phyloP scores from a whole-genome alignment of 768 basidiomycete genomes.

The Strobilomyces confusus region DNA sequence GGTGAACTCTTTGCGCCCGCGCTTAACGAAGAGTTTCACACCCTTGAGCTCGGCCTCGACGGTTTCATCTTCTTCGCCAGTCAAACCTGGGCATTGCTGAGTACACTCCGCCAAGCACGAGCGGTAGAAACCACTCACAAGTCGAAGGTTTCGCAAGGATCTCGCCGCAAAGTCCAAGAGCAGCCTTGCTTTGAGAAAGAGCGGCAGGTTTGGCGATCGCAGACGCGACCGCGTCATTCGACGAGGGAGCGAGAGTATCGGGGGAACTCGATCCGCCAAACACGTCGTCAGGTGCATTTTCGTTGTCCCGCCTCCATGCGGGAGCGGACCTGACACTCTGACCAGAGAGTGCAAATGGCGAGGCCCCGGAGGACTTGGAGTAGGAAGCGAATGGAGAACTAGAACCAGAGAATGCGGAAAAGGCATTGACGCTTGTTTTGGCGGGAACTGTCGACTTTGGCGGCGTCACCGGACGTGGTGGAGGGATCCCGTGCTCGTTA shows the following conservation, averaged over 20 bases:
- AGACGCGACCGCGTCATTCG: conserved; percentile 13
- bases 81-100: conserved; percentile 30
- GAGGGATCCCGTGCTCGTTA: conserved; percentile 10
- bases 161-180: background rate
- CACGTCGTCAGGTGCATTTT: conserved; percentile 4
- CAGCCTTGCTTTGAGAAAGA: background rate
- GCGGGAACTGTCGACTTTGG: conserved; percentile 8
- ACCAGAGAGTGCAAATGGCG: conserved; percentile 22
- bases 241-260: conserved; percentile 17
- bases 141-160: conserved; percentile 7
- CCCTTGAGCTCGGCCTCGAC: conserved; percentile 55
- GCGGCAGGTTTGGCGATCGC: background rate
- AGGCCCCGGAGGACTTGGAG: conserved; percentile 20
- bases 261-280: conserved; percentile 4
- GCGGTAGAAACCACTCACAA: conserved; percentile 14
- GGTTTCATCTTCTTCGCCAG: conserved; percentile 65
- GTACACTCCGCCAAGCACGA: background rate
- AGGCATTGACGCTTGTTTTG: conserved; percentile 25
- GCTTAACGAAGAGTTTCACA: conserved; percentile 48
- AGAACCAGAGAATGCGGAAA: conserved; percentile 37
- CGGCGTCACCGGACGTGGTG: conserved; percentile 12
- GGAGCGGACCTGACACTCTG: conserved; percentile 17
- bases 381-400: conserved; percentile 35
- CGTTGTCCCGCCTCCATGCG: conserved; percentile 24
- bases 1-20: conserved; percentile 45